Percentiles rank a stretch among this genome's conserved stretches.
Conservation (phyloP, 1,284 basidiomycete genomes). For the Moniliophthora roreri region DNA sequence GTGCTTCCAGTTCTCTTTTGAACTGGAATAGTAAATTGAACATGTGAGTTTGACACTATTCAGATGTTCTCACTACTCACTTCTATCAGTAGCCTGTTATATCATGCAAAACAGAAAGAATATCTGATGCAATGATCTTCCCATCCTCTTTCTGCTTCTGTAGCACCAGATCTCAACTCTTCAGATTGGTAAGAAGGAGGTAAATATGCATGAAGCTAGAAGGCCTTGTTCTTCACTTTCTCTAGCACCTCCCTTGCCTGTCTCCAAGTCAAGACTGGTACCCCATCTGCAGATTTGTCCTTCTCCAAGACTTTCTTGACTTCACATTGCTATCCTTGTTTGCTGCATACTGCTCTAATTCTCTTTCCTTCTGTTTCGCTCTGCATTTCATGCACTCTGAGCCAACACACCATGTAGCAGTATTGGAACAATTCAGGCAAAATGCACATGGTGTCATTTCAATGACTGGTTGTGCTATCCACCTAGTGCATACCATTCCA, state of each 20-base stretch:
- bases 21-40: neutral
- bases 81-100: slow-evolving; percentile 7
- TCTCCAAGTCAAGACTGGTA: neutral
- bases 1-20: neutral
- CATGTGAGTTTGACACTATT: too few relatives aligned
- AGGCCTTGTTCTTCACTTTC: neutral
- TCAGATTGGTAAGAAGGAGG: neutral
- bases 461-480: too few relatives aligned
- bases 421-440: too few relatives aligned
- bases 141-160: neutral
- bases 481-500: too few relatives aligned
- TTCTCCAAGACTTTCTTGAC: too few relatives aligned
- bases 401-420: too few relatives aligned
- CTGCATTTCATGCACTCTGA: too few relatives aligned
- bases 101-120: neutral
- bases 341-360: too few relatives aligned
- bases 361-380: too few relatives aligned
- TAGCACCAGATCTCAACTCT: neutral
- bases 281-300: neutral
- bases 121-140: neutral
- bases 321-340: too few relatives aligned
- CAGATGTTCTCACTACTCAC: slow-evolving; percentile 1
- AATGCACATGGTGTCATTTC: too few relatives aligned
- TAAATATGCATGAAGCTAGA: neutral
- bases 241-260: neutral